Base-by-base conservation (phyloP, 2,329 filamentous ascomycete species). In the Neonectria punicea region DNA sequence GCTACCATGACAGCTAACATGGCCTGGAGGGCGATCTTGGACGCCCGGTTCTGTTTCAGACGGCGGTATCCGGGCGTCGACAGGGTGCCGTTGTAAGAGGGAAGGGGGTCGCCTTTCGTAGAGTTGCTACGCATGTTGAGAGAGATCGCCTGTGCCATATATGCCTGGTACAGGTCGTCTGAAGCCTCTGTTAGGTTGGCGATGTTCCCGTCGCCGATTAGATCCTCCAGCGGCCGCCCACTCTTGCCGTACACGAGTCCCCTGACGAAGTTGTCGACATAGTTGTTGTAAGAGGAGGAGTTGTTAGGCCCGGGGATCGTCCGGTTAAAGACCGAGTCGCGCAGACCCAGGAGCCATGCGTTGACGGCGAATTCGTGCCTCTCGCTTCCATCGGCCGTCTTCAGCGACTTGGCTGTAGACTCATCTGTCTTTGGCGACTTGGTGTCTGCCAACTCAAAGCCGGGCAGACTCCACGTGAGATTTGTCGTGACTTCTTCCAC, bases 21-120 rank as follows among this genome's bases (percentile, higher is more conserved):
- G 8, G 69, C 69, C 50, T 78, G 75, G n/a, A 77, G 56, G 1
- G 73, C 72, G 41, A 76, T 65, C 53, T 77, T 78, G 18, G 74
- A 70, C 1, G 46, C 61, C 8, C 57, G 57, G 30, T 75, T 76
- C 59, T 77, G 74, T n/a, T 65, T 61, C 3, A 78, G 44, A 11
- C 74, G 61, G 1, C 51, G 53, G 18, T 56, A 56, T 20, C 61
- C 58, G 5, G 50, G 20, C 20, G 60, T 53, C 34, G 53, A 49
- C 25, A 68, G 18, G 1, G 39, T 63, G 14, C 72, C 71, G 2
- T 58, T 63, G 61, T 65, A 65, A 11, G 65, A 57, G 0, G 67
- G 61, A 6, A 64, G 58, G 4, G 61, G 39, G 7, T 59, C 65
- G 10, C 57, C 46, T 34, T 41, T 22, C 4, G 65, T 60, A 13